Evolutionary conservation across 1,139 yeast genomes (phyloP).

Genomic region (Meyerozyma sp.): DNA sequence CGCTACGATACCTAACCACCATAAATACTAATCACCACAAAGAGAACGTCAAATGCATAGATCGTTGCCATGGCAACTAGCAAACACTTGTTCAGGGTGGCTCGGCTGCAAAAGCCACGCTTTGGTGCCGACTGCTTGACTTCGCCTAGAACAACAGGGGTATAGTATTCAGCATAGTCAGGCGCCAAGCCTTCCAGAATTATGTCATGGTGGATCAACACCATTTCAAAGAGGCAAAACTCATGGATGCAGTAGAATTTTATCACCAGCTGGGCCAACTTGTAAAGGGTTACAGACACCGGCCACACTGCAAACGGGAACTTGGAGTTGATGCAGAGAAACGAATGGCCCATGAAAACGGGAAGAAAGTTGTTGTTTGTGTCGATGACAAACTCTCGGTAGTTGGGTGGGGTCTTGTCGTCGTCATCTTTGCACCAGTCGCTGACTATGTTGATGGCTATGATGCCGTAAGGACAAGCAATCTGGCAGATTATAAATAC

Average conservation of each 20-base stretch:
- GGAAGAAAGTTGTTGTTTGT: slow-evolving; percentile 25
- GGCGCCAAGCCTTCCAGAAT: background rate
- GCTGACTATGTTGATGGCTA: background rate
- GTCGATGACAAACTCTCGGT: slow-evolving; percentile 10
- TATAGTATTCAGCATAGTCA: slow-evolving; percentile 1
- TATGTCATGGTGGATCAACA: slow-evolving; percentile 8
- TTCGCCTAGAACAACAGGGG: background rate
- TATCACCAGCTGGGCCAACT: slow-evolving; percentile 13
- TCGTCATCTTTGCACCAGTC: background rate
- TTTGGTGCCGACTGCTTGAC: background rate
- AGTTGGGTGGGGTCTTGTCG: background rate
- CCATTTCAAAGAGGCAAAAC: slow-evolving; percentile 19
- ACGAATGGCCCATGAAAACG: slow-evolving; percentile 23
- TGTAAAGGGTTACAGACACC: slow-evolving; percentile 8
- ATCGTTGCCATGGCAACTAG: background rate
- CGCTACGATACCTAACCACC: background rate
- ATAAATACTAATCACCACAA: background rate
- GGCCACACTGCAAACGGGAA: slow-evolving; percentile 11
- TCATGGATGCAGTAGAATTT: slow-evolving; percentile 24
- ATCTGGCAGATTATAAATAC: background rate
- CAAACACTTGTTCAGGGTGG: background rate
- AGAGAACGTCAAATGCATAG: background rate
- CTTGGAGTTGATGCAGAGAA: slow-evolving; percentile 14
- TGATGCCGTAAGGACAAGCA: background rate
- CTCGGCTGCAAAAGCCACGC: background rate